Evolutionary conservation across 2,329 filamentous ascomycete genomes (phyloP).

Genomic region (Falciphora oryzae): DNA sequence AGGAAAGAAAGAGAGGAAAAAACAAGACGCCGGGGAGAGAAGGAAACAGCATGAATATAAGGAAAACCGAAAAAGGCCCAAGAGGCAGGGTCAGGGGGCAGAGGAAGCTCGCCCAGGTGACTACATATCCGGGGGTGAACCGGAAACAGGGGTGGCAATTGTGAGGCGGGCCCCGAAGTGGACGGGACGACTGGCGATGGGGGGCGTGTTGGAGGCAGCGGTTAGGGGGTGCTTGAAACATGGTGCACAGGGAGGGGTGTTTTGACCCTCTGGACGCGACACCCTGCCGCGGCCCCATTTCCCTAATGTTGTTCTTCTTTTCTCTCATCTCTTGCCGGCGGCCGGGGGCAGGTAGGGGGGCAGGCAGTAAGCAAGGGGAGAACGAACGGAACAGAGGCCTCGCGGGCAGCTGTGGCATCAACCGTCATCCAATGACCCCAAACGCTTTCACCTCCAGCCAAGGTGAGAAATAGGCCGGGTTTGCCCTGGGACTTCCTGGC

Average conservation of each 20-base stretch:
- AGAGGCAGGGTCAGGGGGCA: conserved; percentile 5
- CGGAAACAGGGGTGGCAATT: conserved; percentile 12
- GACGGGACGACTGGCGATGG: background rate
- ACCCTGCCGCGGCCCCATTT: conserved; percentile 11
- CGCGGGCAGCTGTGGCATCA: background rate
- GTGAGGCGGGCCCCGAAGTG: conserved; percentile 4
- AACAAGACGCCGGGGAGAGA: conserved; percentile 14
- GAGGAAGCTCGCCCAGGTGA: background rate
- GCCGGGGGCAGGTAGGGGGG: no score
- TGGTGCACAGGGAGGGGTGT: conserved; percentile 21
- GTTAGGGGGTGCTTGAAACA: conserved; percentile 21
- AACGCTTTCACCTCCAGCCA: background rate
- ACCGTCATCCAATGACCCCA: background rate
- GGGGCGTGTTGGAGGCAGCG: conserved; percentile 10
- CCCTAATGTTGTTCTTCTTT: background rate
- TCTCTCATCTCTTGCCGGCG: no score
- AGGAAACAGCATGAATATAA: conserved; percentile 37
- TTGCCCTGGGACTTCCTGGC: background rate
- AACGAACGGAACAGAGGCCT: background rate
- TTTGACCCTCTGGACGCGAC: conserved; percentile 14
- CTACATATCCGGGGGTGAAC: background rate
- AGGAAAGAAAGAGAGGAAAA: conserved; percentile 20
- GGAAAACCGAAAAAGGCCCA: conserved; percentile 18
- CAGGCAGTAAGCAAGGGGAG: background rate
- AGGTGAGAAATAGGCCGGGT: background rate